Conservation (phyloP, 2,329 filamentous ascomycete genomes). For the Calonectria hongkongensis region DNA sequence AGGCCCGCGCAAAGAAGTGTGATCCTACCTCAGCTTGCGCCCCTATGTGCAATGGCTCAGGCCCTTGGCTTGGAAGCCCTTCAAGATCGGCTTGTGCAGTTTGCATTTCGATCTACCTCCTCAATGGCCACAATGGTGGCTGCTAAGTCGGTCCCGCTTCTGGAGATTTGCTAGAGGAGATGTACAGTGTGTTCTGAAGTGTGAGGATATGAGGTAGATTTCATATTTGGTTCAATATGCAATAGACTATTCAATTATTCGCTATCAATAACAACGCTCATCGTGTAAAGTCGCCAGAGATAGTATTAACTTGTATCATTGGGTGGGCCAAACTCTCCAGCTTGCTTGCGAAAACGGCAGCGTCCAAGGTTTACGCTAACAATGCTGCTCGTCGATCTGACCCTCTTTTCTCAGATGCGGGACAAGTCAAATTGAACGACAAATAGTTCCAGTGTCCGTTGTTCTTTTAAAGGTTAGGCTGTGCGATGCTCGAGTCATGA, state of each 20-base stretch:
- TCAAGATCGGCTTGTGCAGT: neutral
- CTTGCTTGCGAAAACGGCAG: neutral
- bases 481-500: neutral
- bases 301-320: no score
- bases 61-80: neutral
- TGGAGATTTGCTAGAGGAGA: neutral
- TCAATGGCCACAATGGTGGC: constrained; percentile 6
- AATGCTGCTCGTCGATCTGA: constrained; percentile 4
- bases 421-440: constrained; percentile 4
- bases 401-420: neutral
- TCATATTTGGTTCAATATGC: neutral
- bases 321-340: neutral
- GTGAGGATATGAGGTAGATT: neutral
- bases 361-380: constrained; percentile 5
- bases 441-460: neutral
- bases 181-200: neutral
- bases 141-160: neutral
- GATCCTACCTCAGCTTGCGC: neutral
- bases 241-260: neutral
- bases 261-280: neutral
- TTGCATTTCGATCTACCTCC: constrained; percentile 3
- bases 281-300: neutral
- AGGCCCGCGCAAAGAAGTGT: neutral
- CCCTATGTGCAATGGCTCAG: neutral
- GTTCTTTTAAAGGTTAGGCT: neutral